Percentiles rank a stretch among this genome's conserved stretches.
phyloP scores from a whole-genome alignment of 202 grass and related monocot genomes.

The Hordeum pubiflorum region DNA sequence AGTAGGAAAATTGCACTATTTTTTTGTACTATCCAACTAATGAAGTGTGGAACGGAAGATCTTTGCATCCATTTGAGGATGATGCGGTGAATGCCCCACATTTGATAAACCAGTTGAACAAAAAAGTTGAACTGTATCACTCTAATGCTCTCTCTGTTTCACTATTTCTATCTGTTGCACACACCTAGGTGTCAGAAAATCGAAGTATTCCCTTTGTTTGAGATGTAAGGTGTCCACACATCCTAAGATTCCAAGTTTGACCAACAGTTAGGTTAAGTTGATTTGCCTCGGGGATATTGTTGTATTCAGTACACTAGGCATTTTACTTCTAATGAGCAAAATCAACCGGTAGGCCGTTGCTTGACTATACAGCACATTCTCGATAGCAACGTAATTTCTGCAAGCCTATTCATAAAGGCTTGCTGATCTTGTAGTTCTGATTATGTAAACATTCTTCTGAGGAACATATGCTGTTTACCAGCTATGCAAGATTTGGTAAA shows the following conservation, averaged over 20 bases:
- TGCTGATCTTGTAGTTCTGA: neutral
- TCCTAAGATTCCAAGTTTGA: neutral
- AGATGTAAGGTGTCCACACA: neutral
- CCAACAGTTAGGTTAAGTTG: neutral
- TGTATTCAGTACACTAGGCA: neutral
- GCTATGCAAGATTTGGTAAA: neutral
- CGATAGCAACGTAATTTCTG: neutral
- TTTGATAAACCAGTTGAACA: neutral
- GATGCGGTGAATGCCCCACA: neutral
- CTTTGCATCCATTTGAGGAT: neutral
- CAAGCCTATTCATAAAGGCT: neutral
- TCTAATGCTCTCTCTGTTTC: neutral
- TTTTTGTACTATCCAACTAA: neutral
- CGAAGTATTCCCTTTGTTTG: neutral
- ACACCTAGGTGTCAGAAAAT: neutral
- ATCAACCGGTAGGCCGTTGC: neutral
- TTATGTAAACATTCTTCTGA: neutral
- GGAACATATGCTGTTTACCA: neutral
- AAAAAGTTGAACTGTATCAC: neutral
- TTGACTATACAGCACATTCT: neutral
- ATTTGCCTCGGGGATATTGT: neutral
- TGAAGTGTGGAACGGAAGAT: neutral
- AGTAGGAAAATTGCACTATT: neutral
- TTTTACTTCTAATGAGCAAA: neutral
- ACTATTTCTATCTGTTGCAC: neutral